Conservation (phyloP, 495 filamentous ascomycete genomes). For the Aspergillus coremiiformis region DNA sequence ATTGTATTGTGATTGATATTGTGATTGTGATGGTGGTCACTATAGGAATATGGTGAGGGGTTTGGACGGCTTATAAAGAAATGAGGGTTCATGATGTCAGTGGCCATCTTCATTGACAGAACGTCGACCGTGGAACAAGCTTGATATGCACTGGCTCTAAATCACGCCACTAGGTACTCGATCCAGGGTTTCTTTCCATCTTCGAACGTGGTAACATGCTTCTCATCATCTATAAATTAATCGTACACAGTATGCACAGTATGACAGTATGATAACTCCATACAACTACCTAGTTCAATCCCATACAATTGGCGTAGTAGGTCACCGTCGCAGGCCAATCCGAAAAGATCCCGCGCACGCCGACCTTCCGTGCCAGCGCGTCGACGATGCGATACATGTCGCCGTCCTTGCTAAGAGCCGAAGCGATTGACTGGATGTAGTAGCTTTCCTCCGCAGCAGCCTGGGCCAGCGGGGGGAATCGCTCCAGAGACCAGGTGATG, state of each 20-base stretch:
- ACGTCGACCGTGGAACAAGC: too few species aligned
- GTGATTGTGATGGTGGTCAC: background rate
- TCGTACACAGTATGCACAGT: background rate
- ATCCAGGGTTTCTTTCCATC: too few species aligned
- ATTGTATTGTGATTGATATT: too few species aligned
- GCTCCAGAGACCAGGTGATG: slow-evolving; percentile 56
- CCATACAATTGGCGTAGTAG: slow-evolving; percentile 58
- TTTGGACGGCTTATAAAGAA: background rate
- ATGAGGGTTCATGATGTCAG: background rate
- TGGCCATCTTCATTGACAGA: too few species aligned
- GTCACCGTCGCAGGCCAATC: slow-evolving; percentile 57
- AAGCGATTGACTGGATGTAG: slow-evolving; percentile 45
- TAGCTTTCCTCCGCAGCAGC: slow-evolving; percentile 38
- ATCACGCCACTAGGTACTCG: too few species aligned
- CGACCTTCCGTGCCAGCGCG: slow-evolving; percentile 49
- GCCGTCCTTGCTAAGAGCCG: slow-evolving; percentile 48
- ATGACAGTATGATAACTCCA: background rate
- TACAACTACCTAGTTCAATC: slow-evolving; percentile 3
- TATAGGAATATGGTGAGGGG: background rate
- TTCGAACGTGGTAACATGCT: too few species aligned
- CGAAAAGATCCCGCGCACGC: slow-evolving; percentile 48
- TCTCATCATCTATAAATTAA: background rate
- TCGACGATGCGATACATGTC: slow-evolving; percentile 53
- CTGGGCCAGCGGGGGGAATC: slow-evolving; percentile 46
- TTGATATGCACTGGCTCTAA: too few species aligned